Base-by-base conservation (phyloP, 192 early-diverging fungal species). In the Phlyctochytrium arcticum region DNA sequence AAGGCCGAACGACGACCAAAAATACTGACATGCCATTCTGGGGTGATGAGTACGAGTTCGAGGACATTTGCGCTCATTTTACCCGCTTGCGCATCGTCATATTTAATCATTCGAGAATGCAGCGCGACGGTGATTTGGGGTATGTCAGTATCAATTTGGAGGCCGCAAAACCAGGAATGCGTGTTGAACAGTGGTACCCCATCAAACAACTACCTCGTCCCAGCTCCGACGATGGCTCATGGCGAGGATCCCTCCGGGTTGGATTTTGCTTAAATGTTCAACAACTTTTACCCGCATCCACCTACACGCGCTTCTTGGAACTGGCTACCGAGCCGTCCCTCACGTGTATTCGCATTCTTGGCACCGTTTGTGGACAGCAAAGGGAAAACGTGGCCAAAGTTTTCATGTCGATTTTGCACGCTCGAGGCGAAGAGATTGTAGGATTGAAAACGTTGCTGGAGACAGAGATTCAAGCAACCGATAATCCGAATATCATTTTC, bases 401-500 rank as follows among this genome's bases (percentile, higher is more conserved):
- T 12, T 33, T 58, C 31, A 50, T 54, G 4, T 55, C 66, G 34
- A 27, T 83, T 15, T 53, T 84, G 33, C 32, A 75, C 30, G 58
- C 62, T 4, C 36, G 67, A 27, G 36, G 44, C 6, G 51, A 57
- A 29, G 80, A 83, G 37, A 60, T 77, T 2, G 33, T 56, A 30
- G 71, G 71, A 23, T 36, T 78, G 15, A 27, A 32, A 7, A 61
- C 42, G 29, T 53, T 78, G 5, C 55, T 74, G 48, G 47, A 47
- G 24, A 58, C 61, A 21, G 76, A 78, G 23, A 76, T 78, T 29
- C 27, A 53, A 15, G 54, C 23, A 0, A 65, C 62, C 37, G 84
- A 79, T 15, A 78, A 80, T 50, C 66, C 73, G 4, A 84, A 85
- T 58, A 85, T 80, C 27, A 60, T 85, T 19, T 85, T 85, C 64